These are phyloP conservation scores for Aureococcus anophagefferens DNA, from an alignment of 108 stramenopile species.

Conservation along the genomic window DNA sequence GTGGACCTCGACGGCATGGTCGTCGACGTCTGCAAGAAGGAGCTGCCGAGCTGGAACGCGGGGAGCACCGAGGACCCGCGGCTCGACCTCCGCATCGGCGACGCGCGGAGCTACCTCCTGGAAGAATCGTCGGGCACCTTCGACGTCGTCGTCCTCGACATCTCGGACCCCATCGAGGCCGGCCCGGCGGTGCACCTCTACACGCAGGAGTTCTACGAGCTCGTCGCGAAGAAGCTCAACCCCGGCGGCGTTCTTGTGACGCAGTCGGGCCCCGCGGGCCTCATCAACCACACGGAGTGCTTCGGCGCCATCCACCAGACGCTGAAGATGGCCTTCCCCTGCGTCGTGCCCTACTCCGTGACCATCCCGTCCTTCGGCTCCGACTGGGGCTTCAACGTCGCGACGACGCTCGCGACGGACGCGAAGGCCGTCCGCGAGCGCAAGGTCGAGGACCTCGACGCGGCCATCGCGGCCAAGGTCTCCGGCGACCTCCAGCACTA, in stretches of 20 bases:
- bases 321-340: slow-evolving; percentile 54
- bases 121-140: slow-evolving; percentile 43
- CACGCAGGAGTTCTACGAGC: slow-evolving; percentile 76
- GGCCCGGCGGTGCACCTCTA: slow-evolving; percentile 82
- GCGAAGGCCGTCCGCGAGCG: no score
- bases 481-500: slow-evolving; percentile 45
- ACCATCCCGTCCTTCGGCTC: slow-evolving; percentile 71
- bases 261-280: slow-evolving; percentile 57
- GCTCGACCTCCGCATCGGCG: slow-evolving; percentile 57
- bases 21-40: slow-evolving; percentile 56
- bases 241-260: slow-evolving; percentile 67
- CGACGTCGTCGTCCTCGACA: slow-evolving; percentile 76
- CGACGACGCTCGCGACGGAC: slow-evolving; percentile 48
- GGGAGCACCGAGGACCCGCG: slow-evolving; percentile 53
- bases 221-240: slow-evolving; percentile 37
- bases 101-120: slow-evolving; percentile 53
- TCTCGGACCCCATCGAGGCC: slow-evolving; percentile 77
- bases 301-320: slow-evolving; percentile 73
- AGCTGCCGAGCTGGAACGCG: slow-evolving; percentile 73
- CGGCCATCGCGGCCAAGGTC: slow-evolving; percentile 11
- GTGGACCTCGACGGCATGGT: slow-evolving; percentile 71
- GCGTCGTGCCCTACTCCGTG: slow-evolving; percentile 61
- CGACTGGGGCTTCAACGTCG: slow-evolving; percentile 83
- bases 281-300: slow-evolving; percentile 47
- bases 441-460: slow-evolving; percentile 5